Conservation (phyloP, 2,329 filamentous ascomycete species). For the Fusarium camptoceras region DNA sequence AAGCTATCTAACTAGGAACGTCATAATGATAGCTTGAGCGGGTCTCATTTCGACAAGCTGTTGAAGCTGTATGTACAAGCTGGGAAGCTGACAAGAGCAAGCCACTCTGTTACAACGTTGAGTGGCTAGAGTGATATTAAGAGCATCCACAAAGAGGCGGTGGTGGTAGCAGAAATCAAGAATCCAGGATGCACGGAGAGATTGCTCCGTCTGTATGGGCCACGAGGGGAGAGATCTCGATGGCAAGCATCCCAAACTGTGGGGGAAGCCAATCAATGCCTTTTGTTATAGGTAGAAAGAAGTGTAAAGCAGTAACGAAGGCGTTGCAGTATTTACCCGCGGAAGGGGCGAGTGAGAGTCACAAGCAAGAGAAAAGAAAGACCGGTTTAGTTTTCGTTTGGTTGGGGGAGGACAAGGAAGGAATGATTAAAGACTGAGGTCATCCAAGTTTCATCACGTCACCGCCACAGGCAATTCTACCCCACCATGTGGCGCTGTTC, state of each 20-base stretch:
- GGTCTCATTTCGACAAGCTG: conserved; percentile 5
- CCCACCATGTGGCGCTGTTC: conserved; percentile 34
- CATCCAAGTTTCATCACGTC: conserved; percentile 21
- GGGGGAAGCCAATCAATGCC: conserved; percentile 13
- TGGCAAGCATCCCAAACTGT: conserved; percentile 14
- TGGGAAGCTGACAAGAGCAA: not conserved
- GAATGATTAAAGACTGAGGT: conserved; percentile 6
- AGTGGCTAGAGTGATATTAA: conserved; percentile 4
- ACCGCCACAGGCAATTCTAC: conserved; percentile 27
- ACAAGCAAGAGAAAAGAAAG: conserved; percentile 4
- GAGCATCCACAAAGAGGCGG: conserved; percentile 10
- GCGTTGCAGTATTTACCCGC: conserved; percentile 9
- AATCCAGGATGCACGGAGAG: conserved; percentile 16
- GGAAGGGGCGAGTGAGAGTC: not conserved
- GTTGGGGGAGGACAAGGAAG: not conserved
- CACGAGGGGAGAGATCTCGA: conserved; percentile 38
- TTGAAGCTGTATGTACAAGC: not conserved
- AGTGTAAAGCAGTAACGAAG: not conserved
- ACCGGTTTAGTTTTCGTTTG: not conserved
- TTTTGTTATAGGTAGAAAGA: not conserved
- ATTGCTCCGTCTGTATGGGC: conserved; percentile 28
- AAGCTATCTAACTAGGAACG: conserved; percentile 1
- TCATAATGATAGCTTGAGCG: conserved; percentile 17
- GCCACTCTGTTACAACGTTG: conserved; percentile 12
- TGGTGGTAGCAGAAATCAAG: conserved; percentile 25